These are phyloP conservation scores for Pezicula carpinea DNA, from an alignment of 2,329 filamentous ascomycete species.

Conservation along the genomic window DNA sequence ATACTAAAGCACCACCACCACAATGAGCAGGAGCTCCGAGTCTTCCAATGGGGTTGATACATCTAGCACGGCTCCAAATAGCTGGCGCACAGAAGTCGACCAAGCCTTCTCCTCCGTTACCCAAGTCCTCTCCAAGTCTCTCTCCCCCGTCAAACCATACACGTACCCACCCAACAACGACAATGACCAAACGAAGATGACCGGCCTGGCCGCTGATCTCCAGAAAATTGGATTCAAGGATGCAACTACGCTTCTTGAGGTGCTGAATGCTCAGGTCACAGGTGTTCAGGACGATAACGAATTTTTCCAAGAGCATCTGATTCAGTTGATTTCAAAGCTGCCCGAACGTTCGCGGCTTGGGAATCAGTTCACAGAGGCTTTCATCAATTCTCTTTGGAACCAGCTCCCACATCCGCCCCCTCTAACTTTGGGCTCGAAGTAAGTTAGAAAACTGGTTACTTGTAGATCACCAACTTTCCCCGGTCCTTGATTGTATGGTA, in stretches of 20 bases:
- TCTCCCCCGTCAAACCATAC: slow-evolving; percentile 33
- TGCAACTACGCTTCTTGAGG: slow-evolving; percentile 54
- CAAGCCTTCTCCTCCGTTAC: slow-evolving; percentile 32
- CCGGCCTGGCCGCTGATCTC: slow-evolving; percentile 38
- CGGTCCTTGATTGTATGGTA: too few relatives aligned
- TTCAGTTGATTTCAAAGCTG: slow-evolving; percentile 33
- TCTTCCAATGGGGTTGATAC: slow-evolving; percentile 8
- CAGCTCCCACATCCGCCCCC: slow-evolving; percentile 68
- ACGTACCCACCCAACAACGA: slow-evolving; percentile 31
- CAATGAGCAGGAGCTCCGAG: neutral
- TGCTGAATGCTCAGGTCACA: slow-evolving; percentile 59
- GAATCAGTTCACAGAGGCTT: slow-evolving; percentile 53
- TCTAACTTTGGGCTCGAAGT: slow-evolving; percentile 58
- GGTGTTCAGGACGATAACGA: slow-evolving; percentile 69
- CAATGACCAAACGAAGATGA: slow-evolving; percentile 20
- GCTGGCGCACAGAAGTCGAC: slow-evolving; percentile 28
- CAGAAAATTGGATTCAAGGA: slow-evolving; percentile 38
- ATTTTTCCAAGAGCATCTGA: slow-evolving; percentile 70
- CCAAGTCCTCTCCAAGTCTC: slow-evolving; percentile 34
- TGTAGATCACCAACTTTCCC: too few relatives aligned
- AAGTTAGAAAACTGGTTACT: slow-evolving; percentile 13
- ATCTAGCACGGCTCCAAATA: slow-evolving; percentile 11
- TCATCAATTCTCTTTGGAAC: slow-evolving; percentile 67
- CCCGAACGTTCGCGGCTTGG: slow-evolving; percentile 22
- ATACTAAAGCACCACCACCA: neutral